Base-by-base conservation (phyloP, 768 basidiomycete species). In the Coprinellus micaceus region DNA sequence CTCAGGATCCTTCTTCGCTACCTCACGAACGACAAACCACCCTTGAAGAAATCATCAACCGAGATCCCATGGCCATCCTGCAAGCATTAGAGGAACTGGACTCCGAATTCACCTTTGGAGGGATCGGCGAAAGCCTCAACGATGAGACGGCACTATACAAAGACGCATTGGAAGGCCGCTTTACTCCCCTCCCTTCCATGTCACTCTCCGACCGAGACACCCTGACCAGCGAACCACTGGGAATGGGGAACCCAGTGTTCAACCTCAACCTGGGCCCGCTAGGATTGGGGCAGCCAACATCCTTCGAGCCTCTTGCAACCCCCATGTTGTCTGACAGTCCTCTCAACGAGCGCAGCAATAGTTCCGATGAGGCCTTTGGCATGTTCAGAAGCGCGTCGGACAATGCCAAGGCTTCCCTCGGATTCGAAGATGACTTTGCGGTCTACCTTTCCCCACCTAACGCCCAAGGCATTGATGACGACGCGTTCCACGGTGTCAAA, bases 401-500 rank as follows among this genome's bases (percentile, higher is more conserved):
- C 6, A 56, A 62, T 10, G 37, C 52, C 36, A 59, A 64, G 36
- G 55, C 65, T n/a, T 65, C 67, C 12, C 53, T 69, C 50, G 76
- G 76, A 2, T 83, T 93, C 61, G 91, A 92, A 53, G 91, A 93
- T 63, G 88, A 94, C 67, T 94, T 94, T 64, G 78, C 84, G 2
- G 84, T 82, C 26, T 89, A 89, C 59, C 79, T 90, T 17, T 84
- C 86, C 29, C 86, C 86, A n/a, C 81, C 71, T 46, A n/a, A 74
- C 45, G 56, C 64, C 26, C 13, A 6, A 6, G 33, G 13, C 6
- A 6, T 13, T 33, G 33, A 33, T 6, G 33, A 33, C 13, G 33
- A 33, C 33, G 13, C 13, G 6, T 6, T 13, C 33, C 59, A 37
- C 12, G 48, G 58, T 22, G 33, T 52, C 24, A 48, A 52, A 50